A percentile compares a stretch with the other conserved stretches of the same genome.
Evolutionary conservation across 345 rosid genomes (phyloP).

Genomic region (Syzygium aqueum): DNA sequence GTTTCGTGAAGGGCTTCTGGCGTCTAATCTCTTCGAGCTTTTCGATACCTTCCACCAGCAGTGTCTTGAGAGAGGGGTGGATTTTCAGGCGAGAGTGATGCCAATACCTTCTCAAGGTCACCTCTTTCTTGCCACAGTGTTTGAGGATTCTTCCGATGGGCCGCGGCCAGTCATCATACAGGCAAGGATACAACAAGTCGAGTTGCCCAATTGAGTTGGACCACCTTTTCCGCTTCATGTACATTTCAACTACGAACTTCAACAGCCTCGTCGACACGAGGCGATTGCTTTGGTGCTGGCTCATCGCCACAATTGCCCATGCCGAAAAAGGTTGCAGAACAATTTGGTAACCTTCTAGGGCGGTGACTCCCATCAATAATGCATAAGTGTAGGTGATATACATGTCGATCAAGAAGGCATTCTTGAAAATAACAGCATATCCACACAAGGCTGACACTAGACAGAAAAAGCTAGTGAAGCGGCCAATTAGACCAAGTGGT

Average conservation of each 20-base stretch:
- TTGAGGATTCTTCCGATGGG: not conserved
- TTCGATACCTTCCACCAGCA: not conserved
- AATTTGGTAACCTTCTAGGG: constrained; percentile 10
- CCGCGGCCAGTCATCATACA: not conserved
- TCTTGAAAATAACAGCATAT: not conserved
- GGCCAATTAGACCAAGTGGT: not conserved
- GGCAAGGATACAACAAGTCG: not conserved
- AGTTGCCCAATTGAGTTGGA: not conserved
- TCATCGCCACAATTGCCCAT: not conserved
- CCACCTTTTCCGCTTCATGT: not conserved
- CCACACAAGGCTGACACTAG: not conserved
- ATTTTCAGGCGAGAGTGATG: not conserved
- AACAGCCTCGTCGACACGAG: not conserved
- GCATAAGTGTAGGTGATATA: constrained; percentile 8
- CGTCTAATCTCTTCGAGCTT: not conserved
- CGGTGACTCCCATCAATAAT: constrained; percentile 19
- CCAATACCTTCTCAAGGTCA: not conserved
- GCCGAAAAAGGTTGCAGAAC: not conserved
- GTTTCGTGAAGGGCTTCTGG: not conserved
- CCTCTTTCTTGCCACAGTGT: no score
- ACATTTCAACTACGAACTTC: not conserved
- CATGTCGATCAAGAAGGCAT: not conserved
- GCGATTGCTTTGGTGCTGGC: not conserved
- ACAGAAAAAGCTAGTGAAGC: not conserved
- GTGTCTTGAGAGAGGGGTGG: not conserved